Percentiles rank a stretch among this genome's conserved stretches.
phyloP scores from a whole-genome alignment of 345 rosid species.

The Trapa bicornis region DNA sequence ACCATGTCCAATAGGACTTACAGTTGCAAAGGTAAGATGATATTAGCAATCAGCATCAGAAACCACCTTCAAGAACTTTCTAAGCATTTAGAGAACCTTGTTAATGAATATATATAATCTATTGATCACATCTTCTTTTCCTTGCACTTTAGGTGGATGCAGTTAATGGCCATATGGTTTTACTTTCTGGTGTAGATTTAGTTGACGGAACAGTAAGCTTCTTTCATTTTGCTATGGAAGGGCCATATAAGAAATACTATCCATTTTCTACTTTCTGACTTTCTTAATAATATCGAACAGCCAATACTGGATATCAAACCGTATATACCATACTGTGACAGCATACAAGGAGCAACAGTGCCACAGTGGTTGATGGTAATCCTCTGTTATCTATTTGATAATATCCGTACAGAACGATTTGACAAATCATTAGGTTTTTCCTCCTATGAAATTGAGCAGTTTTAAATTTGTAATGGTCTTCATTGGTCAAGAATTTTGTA shows the following conservation, averaged over 20 bases:
- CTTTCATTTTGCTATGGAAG: constrained; percentile 3
- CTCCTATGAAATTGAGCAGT: background rate
- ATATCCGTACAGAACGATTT: background rate
- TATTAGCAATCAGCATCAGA: background rate
- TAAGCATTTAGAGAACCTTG: background rate
- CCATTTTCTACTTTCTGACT: background rate
- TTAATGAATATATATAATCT: background rate
- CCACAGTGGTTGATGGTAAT: constrained; percentile 77
- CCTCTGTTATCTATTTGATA: constrained; percentile 6
- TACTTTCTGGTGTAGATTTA: constrained; percentile 85
- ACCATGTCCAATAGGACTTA: constrained; percentile 85
- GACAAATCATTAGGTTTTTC: background rate
- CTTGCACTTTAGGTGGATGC: constrained; percentile 49
- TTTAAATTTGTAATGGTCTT: background rate
- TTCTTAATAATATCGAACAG: constrained; percentile 26
- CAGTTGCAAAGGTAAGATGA: constrained; percentile 66
- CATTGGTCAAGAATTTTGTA: background rate
- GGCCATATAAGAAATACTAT: background rate
- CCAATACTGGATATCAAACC: constrained; percentile 85
- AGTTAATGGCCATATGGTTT: constrained; percentile 48
- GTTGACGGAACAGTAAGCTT: constrained; percentile 89
- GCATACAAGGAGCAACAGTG: constrained; percentile 54
- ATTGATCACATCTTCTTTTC: background rate
- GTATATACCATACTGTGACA: constrained; percentile 77
- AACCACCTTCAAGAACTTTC: background rate